phyloP scores from a whole-genome alignment of 225 moss, liverwort and hornwort species.

The Polytrichum commune region DNA sequence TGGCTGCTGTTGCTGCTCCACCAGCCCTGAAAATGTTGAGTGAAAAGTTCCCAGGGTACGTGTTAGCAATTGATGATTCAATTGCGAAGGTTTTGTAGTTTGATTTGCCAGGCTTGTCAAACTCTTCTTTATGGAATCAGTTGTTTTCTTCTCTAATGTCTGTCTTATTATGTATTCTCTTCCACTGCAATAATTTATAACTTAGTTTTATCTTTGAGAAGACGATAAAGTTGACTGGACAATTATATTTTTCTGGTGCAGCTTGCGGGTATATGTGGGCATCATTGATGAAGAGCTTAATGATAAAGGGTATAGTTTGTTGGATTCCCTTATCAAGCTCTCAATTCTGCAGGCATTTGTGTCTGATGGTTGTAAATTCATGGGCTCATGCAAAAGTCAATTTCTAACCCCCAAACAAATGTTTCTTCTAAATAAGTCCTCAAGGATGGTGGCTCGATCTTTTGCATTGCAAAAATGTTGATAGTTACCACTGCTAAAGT shows the following conservation, averaged over 20 bases:
- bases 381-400: no score
- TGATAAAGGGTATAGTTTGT: conserved; percentile 63
- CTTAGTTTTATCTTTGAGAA: neutral
- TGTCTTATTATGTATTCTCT: no score
- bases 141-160: no score
- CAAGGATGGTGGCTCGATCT: neutral
- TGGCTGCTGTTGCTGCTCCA: conserved; percentile 90
- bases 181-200: neutral
- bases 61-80: no score
- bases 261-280: conserved; percentile 75
- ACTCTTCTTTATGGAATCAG: no score
- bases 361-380: no score
- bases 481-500: neutral
- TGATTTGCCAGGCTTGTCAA: no score
- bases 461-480: neutral
- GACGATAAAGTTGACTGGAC: neutral
- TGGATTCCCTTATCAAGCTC: neutral
- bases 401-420: no score
- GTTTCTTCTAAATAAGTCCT: neutral
- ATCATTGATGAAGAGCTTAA: conserved; percentile 77
- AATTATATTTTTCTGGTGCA: conserved; percentile 20
- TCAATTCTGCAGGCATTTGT: neutral
- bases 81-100: no score
- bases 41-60: conserved; percentile 87
- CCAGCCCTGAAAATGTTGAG: conserved; percentile 77